Evolutionary conservation across 345 rosid genomes (phyloP).

Genomic region (Noccaea caerulescens): DNA sequence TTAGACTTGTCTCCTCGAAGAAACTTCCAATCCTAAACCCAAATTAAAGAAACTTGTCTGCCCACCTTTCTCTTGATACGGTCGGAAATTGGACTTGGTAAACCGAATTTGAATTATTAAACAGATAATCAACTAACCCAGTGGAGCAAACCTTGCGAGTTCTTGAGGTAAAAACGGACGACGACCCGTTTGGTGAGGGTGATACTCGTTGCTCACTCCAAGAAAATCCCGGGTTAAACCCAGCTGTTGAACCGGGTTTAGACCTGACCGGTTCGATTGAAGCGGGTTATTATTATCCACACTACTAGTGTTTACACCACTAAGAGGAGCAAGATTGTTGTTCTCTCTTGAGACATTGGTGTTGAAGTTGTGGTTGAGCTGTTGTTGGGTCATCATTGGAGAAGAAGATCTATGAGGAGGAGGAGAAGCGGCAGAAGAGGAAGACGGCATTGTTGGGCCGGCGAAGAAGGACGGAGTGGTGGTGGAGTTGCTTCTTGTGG

Average conservation of each 20-base stretch:
- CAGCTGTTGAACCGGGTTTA: slow-evolving; percentile 51
- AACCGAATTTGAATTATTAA: not conserved
- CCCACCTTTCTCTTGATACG: slow-evolving; percentile 3
- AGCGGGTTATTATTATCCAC: slow-evolving; percentile 32
- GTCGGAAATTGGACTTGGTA: not conserved
- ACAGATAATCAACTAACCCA: slow-evolving; percentile 50
- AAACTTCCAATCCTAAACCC: slow-evolving; percentile 50
- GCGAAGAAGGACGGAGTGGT: slow-evolving; percentile 51
- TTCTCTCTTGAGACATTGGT: slow-evolving; percentile 36
- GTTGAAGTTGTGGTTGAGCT: slow-evolving; percentile 41
- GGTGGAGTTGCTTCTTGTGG: slow-evolving; percentile 67
- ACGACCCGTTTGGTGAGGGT: slow-evolving; percentile 46
- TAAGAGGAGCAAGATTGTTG: slow-evolving; percentile 40
- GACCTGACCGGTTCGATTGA: slow-evolving; percentile 38
- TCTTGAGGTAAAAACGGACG: slow-evolving; percentile 64
- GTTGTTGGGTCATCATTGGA: slow-evolving; percentile 45
- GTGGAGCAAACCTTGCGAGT: slow-evolving; percentile 71
- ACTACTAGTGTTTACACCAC: slow-evolving; percentile 32
- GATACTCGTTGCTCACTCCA: slow-evolving; percentile 62
- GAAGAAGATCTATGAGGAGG: slow-evolving; percentile 39
- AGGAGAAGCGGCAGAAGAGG: slow-evolving; percentile 54
- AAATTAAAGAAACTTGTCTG: slow-evolving; percentile 7
- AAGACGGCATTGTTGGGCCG: slow-evolving; percentile 48
- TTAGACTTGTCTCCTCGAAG: slow-evolving; percentile 42
- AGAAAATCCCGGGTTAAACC: slow-evolving; percentile 80